A percentile compares a stretch with the other conserved stretches of the same genome.
phyloP scores from a whole-genome alignment of 2,329 filamentous ascomycete genomes.

The Aphanocladium album region DNA sequence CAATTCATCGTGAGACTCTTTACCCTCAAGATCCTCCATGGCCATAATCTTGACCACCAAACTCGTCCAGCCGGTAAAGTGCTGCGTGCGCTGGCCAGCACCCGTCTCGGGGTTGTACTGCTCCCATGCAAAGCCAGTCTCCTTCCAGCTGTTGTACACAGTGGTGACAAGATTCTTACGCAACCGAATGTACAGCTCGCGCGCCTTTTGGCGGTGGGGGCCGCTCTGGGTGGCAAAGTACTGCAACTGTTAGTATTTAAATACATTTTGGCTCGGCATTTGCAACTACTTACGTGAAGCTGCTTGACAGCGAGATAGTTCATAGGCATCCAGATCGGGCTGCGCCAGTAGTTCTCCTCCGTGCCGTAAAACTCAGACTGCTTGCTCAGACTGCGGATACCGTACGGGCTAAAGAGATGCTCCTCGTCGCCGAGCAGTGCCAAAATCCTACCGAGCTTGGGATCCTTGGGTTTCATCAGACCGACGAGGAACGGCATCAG shows the following conservation, averaged over 20 bases:
- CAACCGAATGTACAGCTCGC: slow-evolving; percentile 69
- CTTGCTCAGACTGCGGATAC: slow-evolving; percentile 85
- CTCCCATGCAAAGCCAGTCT: slow-evolving; percentile 97
- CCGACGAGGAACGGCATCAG: slow-evolving; percentile 89
- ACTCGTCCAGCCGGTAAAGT: slow-evolving; percentile 99
- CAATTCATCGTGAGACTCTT: slow-evolving; percentile 41
- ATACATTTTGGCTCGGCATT: background rate
- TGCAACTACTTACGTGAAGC: slow-evolving; percentile 60
- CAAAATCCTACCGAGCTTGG: slow-evolving; percentile 68
- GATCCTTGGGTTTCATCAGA: slow-evolving; percentile 66
- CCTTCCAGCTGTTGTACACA: slow-evolving; percentile 79
- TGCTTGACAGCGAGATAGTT: slow-evolving; percentile 83
- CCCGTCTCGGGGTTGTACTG: slow-evolving; percentile 96
- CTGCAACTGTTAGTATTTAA: slow-evolving; percentile 31
- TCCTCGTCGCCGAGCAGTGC: slow-evolving; percentile 75
- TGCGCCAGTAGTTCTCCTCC: slow-evolving; percentile 94
- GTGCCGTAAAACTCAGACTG: slow-evolving; percentile 80
- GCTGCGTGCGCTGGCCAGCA: slow-evolving; percentile 88
- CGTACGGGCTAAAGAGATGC: slow-evolving; percentile 84
- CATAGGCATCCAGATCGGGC: slow-evolving; percentile 92
- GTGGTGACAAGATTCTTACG: slow-evolving; percentile 84
- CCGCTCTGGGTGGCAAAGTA: slow-evolving; percentile 61
- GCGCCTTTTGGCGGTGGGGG: slow-evolving; percentile 63
- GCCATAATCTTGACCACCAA: slow-evolving; percentile 96
- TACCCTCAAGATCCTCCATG: slow-evolving; percentile 65